Evolutionary conservation across 805 yeast species (phyloP).

Genomic region (Saturnispora halmiae): DNA sequence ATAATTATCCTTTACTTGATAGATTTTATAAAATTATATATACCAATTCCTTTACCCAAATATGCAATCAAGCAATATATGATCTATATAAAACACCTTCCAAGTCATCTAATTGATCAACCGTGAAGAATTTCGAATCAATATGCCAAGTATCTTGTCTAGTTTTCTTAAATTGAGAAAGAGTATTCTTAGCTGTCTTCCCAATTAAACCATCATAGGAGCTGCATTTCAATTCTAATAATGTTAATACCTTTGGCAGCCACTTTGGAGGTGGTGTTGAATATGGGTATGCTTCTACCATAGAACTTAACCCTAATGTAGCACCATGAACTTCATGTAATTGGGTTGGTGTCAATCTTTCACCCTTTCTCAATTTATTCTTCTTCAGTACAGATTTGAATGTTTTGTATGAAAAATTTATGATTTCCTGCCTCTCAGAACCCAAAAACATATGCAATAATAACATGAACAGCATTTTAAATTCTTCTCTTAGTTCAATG

Average conservation of each 20-base stretch:
- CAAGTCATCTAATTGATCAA: slow-evolving; percentile 74
- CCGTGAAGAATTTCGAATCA: slow-evolving; percentile 65
- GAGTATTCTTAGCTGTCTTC: slow-evolving; percentile 67
- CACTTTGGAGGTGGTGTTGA: slow-evolving; percentile 84
- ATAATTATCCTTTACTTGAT: not conserved
- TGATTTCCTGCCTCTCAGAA: slow-evolving; percentile 35
- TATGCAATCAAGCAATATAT: slow-evolving; percentile 31
- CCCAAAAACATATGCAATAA: slow-evolving; percentile 59
- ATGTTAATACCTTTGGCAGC: slow-evolving; percentile 68
- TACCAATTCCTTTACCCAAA: not conserved
- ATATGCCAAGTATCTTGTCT: slow-evolving; percentile 96
- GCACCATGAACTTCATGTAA: slow-evolving; percentile 65
- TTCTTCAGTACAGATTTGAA: slow-evolving; percentile 38
- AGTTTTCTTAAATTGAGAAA: slow-evolving; percentile 80
- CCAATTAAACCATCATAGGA: slow-evolving; percentile 74
- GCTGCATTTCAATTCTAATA: slow-evolving; percentile 61
- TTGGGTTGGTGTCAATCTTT: slow-evolving; percentile 34
- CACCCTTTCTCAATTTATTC: slow-evolving; percentile 20
- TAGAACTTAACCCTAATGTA: slow-evolving; percentile 78
- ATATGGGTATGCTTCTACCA: slow-evolving; percentile 85
- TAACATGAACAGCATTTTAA: slow-evolving; percentile 69
- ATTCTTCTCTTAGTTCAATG: slow-evolving; percentile 66
- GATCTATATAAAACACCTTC: slow-evolving; percentile 94
- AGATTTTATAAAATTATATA: not conserved
- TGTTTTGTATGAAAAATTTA: slow-evolving; percentile 33